Evolutionary conservation across 1,284 basidiomycete genomes (phyloP), one percentile per base, ranked within the genome.

Genomic region (Tylopilus sp.): DNA sequence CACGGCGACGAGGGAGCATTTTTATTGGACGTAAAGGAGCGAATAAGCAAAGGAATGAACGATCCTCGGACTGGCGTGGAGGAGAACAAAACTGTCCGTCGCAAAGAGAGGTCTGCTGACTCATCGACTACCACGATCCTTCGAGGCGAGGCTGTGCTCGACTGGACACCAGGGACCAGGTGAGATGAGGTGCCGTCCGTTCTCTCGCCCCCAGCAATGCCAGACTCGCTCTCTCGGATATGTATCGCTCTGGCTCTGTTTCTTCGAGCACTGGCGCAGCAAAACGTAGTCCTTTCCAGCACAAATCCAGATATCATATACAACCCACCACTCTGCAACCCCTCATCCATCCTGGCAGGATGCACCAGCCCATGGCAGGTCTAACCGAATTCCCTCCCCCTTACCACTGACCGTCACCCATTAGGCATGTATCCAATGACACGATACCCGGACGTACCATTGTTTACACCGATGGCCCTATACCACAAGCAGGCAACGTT

Each of bases 321-420:
- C 52, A 74, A 72, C 37, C 79, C 79, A 10, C 75, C 74, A 38
- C 55, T 75, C 12, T 81, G 79, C 51, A 64, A 67, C 54, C 21
- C 61, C n/a, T 57, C 66, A 1, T 54, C 59, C 23, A 48, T 53
- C 25, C n/a, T 29, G 4, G 46, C 56, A n/a, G 59, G 56, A 35
- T 79, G 78, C 57, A 57, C 59, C 2, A 75, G 75, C 55, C 74
- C 71, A 41, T 81, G 78, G 78, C 74, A 59, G 61, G 74, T 61
- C 33, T 10, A 2, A 0, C 10, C n/a, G 9, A 10, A 0, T 29
- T 7, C 16, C 5, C 13, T 12, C 26, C 30, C 23, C 30, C 23
- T 19, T 12, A 3, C 12, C 25, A 19, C 37, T 38, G 1, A 61
- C 43, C n/a, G 2, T 23, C 10, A 6, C 6, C 16, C 30, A 23